phyloP scores from a whole-genome alignment of 768 basidiomycete species.

The Crepidotus variabilis region DNA sequence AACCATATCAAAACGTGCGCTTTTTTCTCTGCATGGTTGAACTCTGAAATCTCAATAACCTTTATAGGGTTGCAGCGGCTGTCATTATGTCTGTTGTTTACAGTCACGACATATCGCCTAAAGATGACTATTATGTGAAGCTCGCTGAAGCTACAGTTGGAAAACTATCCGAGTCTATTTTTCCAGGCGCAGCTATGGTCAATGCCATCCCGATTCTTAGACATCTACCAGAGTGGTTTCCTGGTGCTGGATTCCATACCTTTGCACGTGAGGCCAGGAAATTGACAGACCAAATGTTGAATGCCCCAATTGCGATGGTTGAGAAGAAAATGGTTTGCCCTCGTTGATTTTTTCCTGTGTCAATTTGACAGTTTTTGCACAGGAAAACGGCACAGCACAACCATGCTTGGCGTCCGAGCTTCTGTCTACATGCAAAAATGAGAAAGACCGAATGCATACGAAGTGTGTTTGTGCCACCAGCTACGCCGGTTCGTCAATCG shows the following conservation, averaged over 20 bases:
- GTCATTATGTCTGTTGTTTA: constrained; percentile 3
- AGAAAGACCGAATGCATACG: constrained; percentile 3
- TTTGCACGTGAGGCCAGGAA: constrained; percentile 11
- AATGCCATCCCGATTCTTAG: constrained; percentile 24
- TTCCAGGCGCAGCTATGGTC: constrained; percentile 19
- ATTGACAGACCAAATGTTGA: constrained; percentile 13
- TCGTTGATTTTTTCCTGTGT: neutral
- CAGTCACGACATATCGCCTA: neutral
- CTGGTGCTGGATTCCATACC: constrained; percentile 24
- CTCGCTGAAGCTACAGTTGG: constrained; percentile 5
- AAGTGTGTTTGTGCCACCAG: constrained; percentile 12
- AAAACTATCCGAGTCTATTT: constrained; percentile 12
- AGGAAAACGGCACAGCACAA: constrained; percentile 12
- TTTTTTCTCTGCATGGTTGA: neutral
- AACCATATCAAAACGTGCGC: constrained; percentile 9
- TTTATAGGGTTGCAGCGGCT: neutral
- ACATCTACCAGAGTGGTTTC: constrained; percentile 27
- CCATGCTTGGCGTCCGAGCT: constrained; percentile 8
- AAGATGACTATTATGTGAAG: neutral
- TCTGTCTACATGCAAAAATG: constrained; percentile 4
- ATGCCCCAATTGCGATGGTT: constrained; percentile 18
- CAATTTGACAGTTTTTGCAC: neutral
- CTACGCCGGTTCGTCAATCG: constrained; percentile 10
- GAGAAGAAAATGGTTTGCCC: constrained; percentile 16
- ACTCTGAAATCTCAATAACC: neutral